Evolutionary conservation across 768 basidiomycete genomes (phyloP), one percentile per base, ranked within the genome.

Genomic region (Gautieria morchelliformis): DNA sequence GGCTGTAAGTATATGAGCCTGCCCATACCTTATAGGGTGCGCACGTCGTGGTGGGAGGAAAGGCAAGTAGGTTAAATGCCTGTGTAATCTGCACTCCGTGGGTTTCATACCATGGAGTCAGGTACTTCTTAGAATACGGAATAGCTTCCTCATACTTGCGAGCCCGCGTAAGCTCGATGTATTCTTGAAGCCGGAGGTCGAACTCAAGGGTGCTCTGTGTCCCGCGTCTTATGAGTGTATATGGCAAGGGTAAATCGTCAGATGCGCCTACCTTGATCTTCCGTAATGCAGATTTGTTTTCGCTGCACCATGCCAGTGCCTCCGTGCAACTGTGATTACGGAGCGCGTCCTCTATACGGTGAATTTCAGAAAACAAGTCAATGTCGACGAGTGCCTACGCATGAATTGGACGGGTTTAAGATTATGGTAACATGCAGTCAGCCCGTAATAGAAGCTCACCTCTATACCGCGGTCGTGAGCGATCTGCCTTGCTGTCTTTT

Each of bases 221-320:
- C 19, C 22, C 7, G n/a, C 22, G 33, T 42, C 54, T 47, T 27
- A 24, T 42, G 37, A 52, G 35, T 22, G 41, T 33, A 24, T 10
- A 39, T 22, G 60, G 30, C 42, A 32, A 60, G 49, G 4, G 10
- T 24, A 22, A 30, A 54, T 15, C 11, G 17, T 1, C 22, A 14
- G 35, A 37, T 14, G 7, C 10, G 60, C 67, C 53, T 49, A 85
- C 94, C 80, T 90, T 94, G 66, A 85, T 82, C 75, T 97, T 98
- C 53, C 91, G 84, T 60, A 99, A 78, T 12, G 90, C 89, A 32
- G 84, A 81, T 68, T 94, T 87, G 71, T 99, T 97, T 76, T 99
- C 96, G 60, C 83, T 93, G 64, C 93, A 97, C 95, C 95, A 99
- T 19, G 82, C 78, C 47, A 99, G 75, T 14, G 95, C 95, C 70